These are phyloP conservation scores for Nevesoporus exiguus DNA, from an alignment of 768 basidiomycete genomes.

Conservation along the genomic window DNA sequence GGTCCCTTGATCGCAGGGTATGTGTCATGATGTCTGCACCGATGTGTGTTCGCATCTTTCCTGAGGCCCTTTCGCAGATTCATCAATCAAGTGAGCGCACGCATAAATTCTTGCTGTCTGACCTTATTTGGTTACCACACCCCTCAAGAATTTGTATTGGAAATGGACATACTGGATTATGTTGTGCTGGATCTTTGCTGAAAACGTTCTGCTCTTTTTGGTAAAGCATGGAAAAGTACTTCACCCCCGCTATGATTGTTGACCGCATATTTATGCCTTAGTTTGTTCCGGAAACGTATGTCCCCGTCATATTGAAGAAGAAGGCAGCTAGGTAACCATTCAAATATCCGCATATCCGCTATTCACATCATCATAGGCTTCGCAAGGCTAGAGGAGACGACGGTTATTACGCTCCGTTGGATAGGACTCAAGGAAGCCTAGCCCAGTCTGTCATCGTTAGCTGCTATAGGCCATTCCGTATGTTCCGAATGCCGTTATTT, in stretches of 20 bases:
- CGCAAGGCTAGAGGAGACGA: constrained; percentile 53
- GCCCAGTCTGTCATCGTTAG: constrained; percentile 49
- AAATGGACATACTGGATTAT: constrained; percentile 76
- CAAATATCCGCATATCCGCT: neutral
- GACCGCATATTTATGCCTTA: constrained; percentile 21
- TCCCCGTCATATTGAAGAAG: constrained; percentile 52
- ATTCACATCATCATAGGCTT: constrained; percentile 29
- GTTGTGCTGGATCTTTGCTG: constrained; percentile 63
- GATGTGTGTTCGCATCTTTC: neutral
- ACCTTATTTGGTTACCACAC: neutral
- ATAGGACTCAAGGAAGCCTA: constrained; percentile 46
- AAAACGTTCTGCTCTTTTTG: constrained; percentile 48
- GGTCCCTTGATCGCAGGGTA: constrained; percentile 61
- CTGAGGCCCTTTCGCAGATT: constrained; percentile 40
- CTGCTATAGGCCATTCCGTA: constrained; percentile 71
- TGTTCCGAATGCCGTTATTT: constrained; percentile 20
- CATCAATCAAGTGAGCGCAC: constrained; percentile 55
- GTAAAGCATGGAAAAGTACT: constrained; percentile 32
- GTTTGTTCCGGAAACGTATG: constrained; percentile 73
- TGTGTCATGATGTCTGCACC: constrained; percentile 16
- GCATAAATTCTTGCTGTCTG: neutral
- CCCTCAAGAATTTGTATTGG: constrained; percentile 53
- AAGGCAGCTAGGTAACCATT: constrained; percentile 52
- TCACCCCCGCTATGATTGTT: neutral
- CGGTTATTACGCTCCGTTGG: constrained; percentile 57